Base-by-base conservation (phyloP, 75 land plant genomes). In the Selaginella moellendorffii region DNA sequence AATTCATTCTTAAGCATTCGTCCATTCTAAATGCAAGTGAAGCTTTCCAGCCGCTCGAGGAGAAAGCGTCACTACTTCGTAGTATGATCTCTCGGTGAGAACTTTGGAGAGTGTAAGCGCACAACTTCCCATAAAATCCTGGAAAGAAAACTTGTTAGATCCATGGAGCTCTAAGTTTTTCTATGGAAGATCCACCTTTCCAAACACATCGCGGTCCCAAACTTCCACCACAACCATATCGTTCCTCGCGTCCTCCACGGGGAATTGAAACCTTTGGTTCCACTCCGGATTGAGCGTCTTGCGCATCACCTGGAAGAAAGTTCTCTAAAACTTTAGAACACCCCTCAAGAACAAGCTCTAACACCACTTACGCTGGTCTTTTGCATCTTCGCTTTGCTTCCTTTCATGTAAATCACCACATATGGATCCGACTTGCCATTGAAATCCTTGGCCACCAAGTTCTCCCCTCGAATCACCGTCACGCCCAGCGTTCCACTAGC, bases 211-310 rank as follows among this genome's bases (percentile, higher is more conserved):
- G 2, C n/a, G 59, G 59, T 56, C 59, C 59, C 59, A 56, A 25
- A 56, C 59, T 56, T 56, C 24, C 5, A 21, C 23, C 8, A 56
- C 24, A 2, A 56, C 5, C 59, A 56, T 19, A 25, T 56, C 59
- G n/a, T 56, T 5, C 9, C 8, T 19, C 9, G 59, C 59, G 21
- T 56, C 59, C 19, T 56, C 59, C 19, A 56, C 59, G 9, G n/a
- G 9, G 59, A 56, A 56, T 8, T 56, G 17, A 56, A 56, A 56
- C 9, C 23, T 56, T 19, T 56, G 59, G 59, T 56, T 56, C 59
- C 59, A 56, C 59, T 56, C 59, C 19, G 59, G 59, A 56, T 56
- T 56, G 5, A 56, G 59, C 8, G 59, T 56, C 24, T 56, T 56
- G 21, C n/a, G n/a, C n/a, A 56, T 56, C 24, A 56, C 24, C 59